These are phyloP conservation scores for Chalciporus sphaerocephalus DNA, from an alignment of 768 basidiomycete species.

Conservation along the genomic window DNA sequence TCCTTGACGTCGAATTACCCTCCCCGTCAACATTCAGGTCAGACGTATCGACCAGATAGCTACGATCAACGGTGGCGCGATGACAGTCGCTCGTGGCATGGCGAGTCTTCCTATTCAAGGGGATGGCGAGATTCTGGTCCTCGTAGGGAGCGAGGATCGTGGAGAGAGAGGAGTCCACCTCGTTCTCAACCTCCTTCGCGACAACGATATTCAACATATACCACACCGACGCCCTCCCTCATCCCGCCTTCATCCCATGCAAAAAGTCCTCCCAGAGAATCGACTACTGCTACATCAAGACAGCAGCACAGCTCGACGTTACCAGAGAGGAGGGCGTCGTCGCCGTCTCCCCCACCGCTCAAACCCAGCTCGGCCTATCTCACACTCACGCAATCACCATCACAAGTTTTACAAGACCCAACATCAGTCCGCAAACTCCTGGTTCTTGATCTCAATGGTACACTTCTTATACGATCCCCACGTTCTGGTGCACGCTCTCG, in stretches of 20 bases:
- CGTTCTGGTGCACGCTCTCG: constrained; percentile 27
- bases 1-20: background rate
- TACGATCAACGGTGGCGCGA: constrained; percentile 11
- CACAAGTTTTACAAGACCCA: constrained; percentile 25
- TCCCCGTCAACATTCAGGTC: constrained; percentile 7
- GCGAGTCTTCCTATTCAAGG: constrained; percentile 13
- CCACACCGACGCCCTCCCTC: constrained; percentile 6
- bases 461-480: constrained; percentile 58
- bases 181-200: background rate
- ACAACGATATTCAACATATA: constrained; percentile 10
- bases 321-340: constrained; percentile 1
- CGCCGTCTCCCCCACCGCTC: constrained; percentile 3
- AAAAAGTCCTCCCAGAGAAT: constrained; percentile 5
- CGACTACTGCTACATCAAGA: background rate
- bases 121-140: constrained; percentile 3
- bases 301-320: background rate
- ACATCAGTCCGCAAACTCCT: constrained; percentile 53
- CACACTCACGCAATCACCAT: constrained; percentile 27
- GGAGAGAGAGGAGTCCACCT: constrained; percentile 6
- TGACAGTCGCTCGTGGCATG: constrained; percentile 6
- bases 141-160: constrained; percentile 2
- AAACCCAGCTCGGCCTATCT: constrained; percentile 38
- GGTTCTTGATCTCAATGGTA: constrained; percentile 65
- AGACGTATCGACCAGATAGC: constrained; percentile 5
- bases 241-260: constrained; percentile 7